Conservation (phyloP, 2,329 filamentous ascomycete genomes). For the Aspergillus felis region DNA sequence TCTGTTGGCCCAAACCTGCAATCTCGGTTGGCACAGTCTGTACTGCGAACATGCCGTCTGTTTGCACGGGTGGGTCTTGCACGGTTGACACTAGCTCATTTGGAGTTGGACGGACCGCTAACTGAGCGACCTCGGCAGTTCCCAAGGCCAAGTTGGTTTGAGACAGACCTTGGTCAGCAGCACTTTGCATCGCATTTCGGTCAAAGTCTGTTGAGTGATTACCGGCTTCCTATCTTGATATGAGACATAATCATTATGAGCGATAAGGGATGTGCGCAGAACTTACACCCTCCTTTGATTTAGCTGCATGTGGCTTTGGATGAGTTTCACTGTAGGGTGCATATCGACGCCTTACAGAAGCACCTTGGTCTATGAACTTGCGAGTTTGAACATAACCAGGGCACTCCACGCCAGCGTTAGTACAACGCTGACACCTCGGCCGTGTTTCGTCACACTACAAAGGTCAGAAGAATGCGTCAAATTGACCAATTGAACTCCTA, state of each 20-base stretch:
- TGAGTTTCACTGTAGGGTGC: conserved; percentile 33
- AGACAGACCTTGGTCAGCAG: neutral
- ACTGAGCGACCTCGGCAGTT: neutral
- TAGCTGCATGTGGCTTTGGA: conserved; percentile 3
- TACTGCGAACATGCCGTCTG: neutral
- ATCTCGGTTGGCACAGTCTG: neutral
- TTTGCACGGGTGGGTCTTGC: neutral
- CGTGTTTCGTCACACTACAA: conserved; percentile 39
- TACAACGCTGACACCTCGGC: conserved; percentile 36
- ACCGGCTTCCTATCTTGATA: neutral
- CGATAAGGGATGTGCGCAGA: neutral
- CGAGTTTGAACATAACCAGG: conserved; percentile 42
- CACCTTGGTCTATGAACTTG: conserved; percentile 43
- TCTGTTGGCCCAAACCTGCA: neutral
- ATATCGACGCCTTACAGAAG: conserved; percentile 37
- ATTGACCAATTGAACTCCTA: neutral
- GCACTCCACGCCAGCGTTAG: conserved; percentile 35
- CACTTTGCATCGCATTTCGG: neutral
- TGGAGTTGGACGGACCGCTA: neutral
- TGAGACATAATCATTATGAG: neutral
- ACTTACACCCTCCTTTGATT: conserved; percentile 6
- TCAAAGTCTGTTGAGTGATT: neutral
- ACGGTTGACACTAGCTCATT: neutral
- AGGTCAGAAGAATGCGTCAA: neutral
- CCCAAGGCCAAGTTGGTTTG: neutral